These are phyloP conservation scores for Neocallimastix lanati DNA, from an alignment of 192 early-diverging fungal genomes.

Conservation along the genomic window DNA sequence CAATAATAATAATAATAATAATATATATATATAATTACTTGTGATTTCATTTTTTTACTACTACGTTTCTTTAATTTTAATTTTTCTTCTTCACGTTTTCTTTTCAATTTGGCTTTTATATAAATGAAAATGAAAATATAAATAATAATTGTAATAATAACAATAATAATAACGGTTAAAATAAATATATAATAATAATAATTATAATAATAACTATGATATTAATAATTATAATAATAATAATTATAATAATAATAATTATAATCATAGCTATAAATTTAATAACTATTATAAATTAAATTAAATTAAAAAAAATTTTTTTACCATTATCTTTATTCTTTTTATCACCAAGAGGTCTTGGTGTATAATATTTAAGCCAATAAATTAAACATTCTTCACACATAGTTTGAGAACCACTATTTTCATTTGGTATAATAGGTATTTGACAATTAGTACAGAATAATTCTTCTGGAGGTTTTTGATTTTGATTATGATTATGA, in stretches of 20 bases:
- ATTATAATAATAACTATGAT: too few relatives aligned
- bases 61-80: neutral
- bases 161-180: too few relatives aligned
- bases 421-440: conserved; percentile 18
- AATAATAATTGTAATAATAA: too few relatives aligned
- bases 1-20: neutral
- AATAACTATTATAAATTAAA: too few relatives aligned
- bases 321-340: conserved; percentile 1
- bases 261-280: too few relatives aligned
- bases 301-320: too few relatives aligned
- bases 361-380: conserved; percentile 33
- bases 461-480: conserved; percentile 7
- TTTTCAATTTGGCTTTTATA: conserved; percentile 4
- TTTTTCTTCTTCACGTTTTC: conserved; percentile 2
- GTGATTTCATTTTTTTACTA: neutral
- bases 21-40: neutral
- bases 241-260: too few relatives aligned
- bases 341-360: conserved; percentile 11
- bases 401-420: conserved; percentile 10
- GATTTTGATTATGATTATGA: conserved; percentile 19
- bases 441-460: conserved; percentile 18
- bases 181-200: too few relatives aligned
- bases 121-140: too few relatives aligned
- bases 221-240: too few relatives aligned
- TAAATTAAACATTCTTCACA: conserved; percentile 34